These are phyloP conservation scores for Alectoria sarmentosa DNA, from an alignment of 495 filamentous ascomycete species.

Conservation along the genomic window DNA sequence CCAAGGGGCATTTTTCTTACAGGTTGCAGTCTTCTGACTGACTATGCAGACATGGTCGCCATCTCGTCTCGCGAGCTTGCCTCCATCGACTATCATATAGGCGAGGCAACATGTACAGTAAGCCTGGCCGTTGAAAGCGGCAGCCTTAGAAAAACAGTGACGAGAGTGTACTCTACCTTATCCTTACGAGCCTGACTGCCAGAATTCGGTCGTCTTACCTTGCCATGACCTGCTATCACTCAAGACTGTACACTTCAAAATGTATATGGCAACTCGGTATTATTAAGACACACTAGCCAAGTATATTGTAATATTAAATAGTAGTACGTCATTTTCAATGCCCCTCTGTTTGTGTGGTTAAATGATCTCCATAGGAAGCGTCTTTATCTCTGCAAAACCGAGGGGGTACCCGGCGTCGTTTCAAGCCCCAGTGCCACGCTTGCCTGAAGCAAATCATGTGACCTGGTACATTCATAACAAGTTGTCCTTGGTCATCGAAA, in stretches of 20 bases:
- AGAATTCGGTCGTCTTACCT: not conserved
- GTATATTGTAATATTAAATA: not conserved
- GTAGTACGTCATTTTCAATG: not conserved
- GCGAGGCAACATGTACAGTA: too few relatives aligned
- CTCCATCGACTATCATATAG: not conserved
- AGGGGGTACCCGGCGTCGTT: not conserved
- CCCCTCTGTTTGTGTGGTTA: not conserved
- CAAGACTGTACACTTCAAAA: not conserved
- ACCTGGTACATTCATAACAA: not conserved
- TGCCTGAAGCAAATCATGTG: not conserved
- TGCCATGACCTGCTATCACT: not conserved
- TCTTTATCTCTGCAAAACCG: not conserved
- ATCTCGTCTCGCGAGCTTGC: too few relatives aligned
- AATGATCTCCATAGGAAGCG: not conserved
- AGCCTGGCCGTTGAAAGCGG: not conserved
- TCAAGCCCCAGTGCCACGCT: not conserved
- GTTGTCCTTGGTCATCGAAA: not conserved
- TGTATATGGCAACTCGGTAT: not conserved
- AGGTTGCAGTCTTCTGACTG: too few relatives aligned
- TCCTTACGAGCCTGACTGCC: not conserved
- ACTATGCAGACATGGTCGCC: too few relatives aligned
- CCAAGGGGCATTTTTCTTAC: too few relatives aligned
- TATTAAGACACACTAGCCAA: not conserved
- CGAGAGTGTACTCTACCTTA: not conserved
- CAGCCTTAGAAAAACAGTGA: not conserved